Evolutionary conservation across 2,329 filamentous ascomycete species (phyloP), one percentile per base, ranked within the genome.

Genomic region (Fusarium brachygibbosum): DNA sequence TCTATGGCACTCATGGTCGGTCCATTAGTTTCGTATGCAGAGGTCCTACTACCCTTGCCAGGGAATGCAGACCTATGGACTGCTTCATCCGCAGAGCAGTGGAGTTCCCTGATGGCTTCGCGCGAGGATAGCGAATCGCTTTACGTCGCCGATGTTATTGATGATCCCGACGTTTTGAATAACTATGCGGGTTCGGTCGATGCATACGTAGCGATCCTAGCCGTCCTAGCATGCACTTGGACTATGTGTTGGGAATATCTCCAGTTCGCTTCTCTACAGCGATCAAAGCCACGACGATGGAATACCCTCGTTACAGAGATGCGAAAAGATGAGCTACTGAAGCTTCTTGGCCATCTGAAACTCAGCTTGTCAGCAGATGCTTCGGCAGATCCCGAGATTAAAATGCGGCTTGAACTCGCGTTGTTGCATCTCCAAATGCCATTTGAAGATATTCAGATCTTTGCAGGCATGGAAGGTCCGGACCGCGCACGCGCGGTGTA

Each of bases 391-490:
- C 50, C 53, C 0, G 76, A 80, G 37, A 74, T 78, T 1, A 66
- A 69, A 3, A 72, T 83, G 32, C 59, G 78, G 0, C 72, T 78
- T 1, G 78, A 82, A 41, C 70, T 77, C 3, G 72, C 76, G 5
- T 73, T 76, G 0, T 73, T 82, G 35, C 77, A 81, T 9, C 71
- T 83, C 1, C 74, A 82, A 32, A 78, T 80, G 57, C 81, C 82
- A 0, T 76, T 83, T 1, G 82, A 82, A 29, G 78, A 81, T 7
- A 74, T 83, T 0, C 81, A 83, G 13, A 74, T 80, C 2, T 81
- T 82, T 23, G 81, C 81, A 1, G 81, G 81, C 5, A 82, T 82
- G 46, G 78, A 81, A 21, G 80, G 80, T 6, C 76, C 78, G 13
- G 76, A 81, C 23, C 79, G 79, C 49, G 79, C 81, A 4, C 75